phyloP scores from a whole-genome alignment of 2,329 filamentous ascomycete species.

The Zopfia rhizophila region DNA sequence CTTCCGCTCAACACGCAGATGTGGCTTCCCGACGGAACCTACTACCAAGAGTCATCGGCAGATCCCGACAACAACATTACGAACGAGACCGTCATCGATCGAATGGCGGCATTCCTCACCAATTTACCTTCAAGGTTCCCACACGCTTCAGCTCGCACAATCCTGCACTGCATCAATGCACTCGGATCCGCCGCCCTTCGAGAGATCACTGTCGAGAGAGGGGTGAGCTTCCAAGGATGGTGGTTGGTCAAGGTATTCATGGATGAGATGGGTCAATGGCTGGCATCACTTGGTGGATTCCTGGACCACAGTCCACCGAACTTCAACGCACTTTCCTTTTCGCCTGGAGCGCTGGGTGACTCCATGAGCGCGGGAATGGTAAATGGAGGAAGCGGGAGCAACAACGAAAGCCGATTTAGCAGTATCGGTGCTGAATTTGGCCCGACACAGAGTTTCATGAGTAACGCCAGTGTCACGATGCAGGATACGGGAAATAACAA shows the following conservation, averaged over 20 bases:
- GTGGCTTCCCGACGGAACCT: constrained; percentile 69
- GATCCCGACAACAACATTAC: constrained; percentile 37
- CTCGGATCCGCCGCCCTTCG: constrained; percentile 81
- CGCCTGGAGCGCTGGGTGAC: constrained; percentile 40
- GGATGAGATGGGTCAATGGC: constrained; percentile 91
- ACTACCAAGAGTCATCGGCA: constrained; percentile 42
- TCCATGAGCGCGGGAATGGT: constrained; percentile 41
- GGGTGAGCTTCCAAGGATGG: constrained; percentile 87
- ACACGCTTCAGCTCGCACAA: constrained; percentile 75
- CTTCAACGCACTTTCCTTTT: constrained; percentile 36
- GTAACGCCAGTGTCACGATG: constrained; percentile 32
- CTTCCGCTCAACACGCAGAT: constrained; percentile 74
- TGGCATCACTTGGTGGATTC: constrained; percentile 91
- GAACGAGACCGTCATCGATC: constrained; percentile 72
- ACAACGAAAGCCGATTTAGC: constrained; percentile 51
- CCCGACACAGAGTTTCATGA: constrained; percentile 45
- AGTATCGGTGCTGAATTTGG: constrained; percentile 51
- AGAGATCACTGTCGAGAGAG: constrained; percentile 81
- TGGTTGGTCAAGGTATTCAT: constrained; percentile 97
- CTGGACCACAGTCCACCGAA: constrained; percentile 65
- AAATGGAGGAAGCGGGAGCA: constrained; percentile 49
- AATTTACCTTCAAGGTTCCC: constrained; percentile 77
- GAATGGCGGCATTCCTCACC: constrained; percentile 79
- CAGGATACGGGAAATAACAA: constrained; percentile 33
- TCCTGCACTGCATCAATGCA: constrained; percentile 80